These are phyloP conservation scores for Helenozyma baotianmanensis DNA, from an alignment of 805 yeast species.

Conservation along the genomic window DNA sequence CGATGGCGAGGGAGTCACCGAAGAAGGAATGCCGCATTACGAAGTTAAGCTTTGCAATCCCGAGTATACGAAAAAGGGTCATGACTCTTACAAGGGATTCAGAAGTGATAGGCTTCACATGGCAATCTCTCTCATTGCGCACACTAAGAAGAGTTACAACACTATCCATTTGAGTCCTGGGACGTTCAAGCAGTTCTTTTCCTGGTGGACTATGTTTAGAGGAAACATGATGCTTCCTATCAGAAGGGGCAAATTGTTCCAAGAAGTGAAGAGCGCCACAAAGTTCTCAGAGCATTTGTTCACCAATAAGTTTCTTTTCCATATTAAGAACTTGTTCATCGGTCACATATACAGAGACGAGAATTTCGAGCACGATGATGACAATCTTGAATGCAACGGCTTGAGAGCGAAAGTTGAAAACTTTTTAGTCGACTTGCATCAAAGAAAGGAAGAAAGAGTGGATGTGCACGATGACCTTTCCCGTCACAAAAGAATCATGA, in stretches of 20 bases:
- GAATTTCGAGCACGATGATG: constrained; percentile 26
- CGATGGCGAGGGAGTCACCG: constrained; percentile 33
- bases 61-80: constrained; percentile 32
- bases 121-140: constrained; percentile 37
- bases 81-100: constrained; percentile 40
- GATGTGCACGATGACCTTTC: constrained; percentile 42
- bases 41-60: constrained; percentile 58
- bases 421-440: constrained; percentile 39
- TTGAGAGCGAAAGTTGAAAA: constrained; percentile 43
- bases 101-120: constrained; percentile 37
- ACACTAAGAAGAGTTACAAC: constrained; percentile 47
- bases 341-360: constrained; percentile 66
- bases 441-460: constrained; percentile 33
- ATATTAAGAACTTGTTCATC: constrained; percentile 66
- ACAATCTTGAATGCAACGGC: constrained; percentile 61
- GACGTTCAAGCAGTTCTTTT: constrained; percentile 60
- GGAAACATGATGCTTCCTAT: constrained; percentile 76
- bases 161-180: constrained; percentile 73
- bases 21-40: constrained; percentile 55
- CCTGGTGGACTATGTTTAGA: constrained; percentile 87
- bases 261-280: constrained; percentile 46
- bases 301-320: constrained; percentile 76
- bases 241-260: constrained; percentile 69
- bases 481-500: constrained; percentile 44
- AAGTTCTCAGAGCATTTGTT: constrained; percentile 73